Base-by-base conservation (phyloP, 2,329 filamentous ascomycete genomes). In the Amauroascus verrucosus region DNA sequence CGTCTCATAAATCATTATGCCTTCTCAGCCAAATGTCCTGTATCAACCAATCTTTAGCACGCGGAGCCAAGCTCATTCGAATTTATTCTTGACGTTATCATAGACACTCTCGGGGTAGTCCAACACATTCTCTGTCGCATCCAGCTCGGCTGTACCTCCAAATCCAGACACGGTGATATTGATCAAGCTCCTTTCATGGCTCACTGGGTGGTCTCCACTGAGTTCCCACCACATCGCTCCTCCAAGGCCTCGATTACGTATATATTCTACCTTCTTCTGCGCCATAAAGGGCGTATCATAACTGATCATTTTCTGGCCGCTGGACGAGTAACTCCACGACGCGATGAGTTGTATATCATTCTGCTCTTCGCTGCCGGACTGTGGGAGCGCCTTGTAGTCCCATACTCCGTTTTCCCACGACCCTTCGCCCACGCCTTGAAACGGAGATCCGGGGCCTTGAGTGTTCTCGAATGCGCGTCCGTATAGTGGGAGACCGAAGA, bases 201-300 rank as follows among this genome's bases (percentile, higher is more conserved):
- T 37, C 20, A 57, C 47, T n/a, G 56, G 56, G 43, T 47, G 53
- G 37, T 96, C 91, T 0, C 80, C 84, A 63, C 85, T 91, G 61
- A 82, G 87, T 72, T 96, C 90, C 87, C 87, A 94, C 88, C 88
- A 97, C 90, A 97, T 96, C 14, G 79, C 88, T n/a, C 91, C 91
- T 1, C 89, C 90, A 0, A 96, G 76, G 0, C 80, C 75, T 40
- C 77, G 72, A 16, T 78, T 66, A 63, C 75, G 78, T 63, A 96
- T 80, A 66, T 82, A 95, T 11, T 78, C 72, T 1, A 82, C 82
- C 74, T 96, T 97, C 59, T 71, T 66, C 60, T 75, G 73, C 3
- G 82, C 84, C 67, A 89, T 81, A 2, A 74, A 70, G 0, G 82
- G 77, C 1, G 81, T 91, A 65, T 89, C 86, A 60, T 93, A 95